Conservation (phyloP, 495 filamentous ascomycete genomes). For the Aspergillus egyptiacus region DNA sequence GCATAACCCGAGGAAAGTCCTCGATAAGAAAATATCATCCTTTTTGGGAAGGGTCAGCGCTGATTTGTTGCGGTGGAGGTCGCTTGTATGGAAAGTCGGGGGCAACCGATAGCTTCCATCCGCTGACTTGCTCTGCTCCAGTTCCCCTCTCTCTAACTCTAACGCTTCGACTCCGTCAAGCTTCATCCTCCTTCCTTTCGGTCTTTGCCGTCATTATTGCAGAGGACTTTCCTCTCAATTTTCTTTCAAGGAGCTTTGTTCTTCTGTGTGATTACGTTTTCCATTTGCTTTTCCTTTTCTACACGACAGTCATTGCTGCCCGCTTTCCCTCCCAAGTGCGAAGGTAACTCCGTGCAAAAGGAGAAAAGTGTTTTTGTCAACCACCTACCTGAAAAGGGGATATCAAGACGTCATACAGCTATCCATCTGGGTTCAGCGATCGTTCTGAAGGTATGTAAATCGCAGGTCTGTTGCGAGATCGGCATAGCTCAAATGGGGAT, state of each 20-base stretch:
- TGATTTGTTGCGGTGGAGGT: slow-evolving; percentile 7
- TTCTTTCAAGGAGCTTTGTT: background rate
- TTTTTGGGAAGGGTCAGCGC: slow-evolving; percentile 13
- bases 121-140: slow-evolving; percentile 30
- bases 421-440: background rate
- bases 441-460: slow-evolving; percentile 7
- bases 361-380: slow-evolving; percentile 2
- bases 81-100: slow-evolving; percentile 23
- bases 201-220: slow-evolving; percentile 7
- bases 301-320: slow-evolving; percentile 7
- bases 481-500: background rate
- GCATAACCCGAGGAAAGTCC: too few relatives aligned
- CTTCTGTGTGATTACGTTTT: slow-evolving; percentile 12
- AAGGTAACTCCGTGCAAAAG: slow-evolving; percentile 12
- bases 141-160: slow-evolving; percentile 23
- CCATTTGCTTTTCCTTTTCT: slow-evolving; percentile 1
- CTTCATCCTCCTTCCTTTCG: slow-evolving; percentile 31
- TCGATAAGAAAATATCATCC: too few relatives aligned
- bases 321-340: slow-evolving; percentile 2
- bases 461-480: too few relatives aligned
- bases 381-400: background rate
- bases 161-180: slow-evolving; percentile 17
- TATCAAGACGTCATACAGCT: slow-evolving; percentile 7
- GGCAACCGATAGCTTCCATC: slow-evolving; percentile 26
- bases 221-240: slow-evolving; percentile 7